Evolutionary conservation across 2,329 filamentous ascomycete genomes (phyloP).

Genomic region (Pseudogymnoascus sp.): DNA sequence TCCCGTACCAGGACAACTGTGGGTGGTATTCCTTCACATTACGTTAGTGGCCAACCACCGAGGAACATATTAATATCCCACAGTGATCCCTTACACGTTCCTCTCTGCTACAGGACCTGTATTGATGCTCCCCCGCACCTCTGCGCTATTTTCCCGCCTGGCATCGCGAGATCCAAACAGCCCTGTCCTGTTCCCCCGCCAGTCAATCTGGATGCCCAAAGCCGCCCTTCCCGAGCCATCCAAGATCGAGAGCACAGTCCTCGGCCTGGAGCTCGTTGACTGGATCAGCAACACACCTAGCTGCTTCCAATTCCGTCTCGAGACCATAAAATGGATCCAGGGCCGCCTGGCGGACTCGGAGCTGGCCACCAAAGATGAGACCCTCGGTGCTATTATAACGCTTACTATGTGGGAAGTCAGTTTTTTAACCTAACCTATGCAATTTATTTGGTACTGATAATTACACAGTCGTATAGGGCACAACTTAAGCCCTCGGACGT

Average conservation of each 20-base stretch:
- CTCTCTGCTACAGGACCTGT: not conserved
- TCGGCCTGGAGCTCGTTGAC: constrained; percentile 11
- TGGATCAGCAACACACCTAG: constrained; percentile 16
- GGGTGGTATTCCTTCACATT: not conserved
- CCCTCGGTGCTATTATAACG: constrained; percentile 17
- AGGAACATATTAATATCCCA: not conserved
- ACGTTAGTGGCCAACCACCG: not conserved
- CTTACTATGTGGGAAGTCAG: constrained; percentile 19
- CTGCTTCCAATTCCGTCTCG: constrained; percentile 16
- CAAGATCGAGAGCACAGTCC: constrained; percentile 13
- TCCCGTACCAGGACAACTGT: not conserved
- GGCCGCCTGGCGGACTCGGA: constrained; percentile 11
- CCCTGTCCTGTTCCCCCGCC: constrained; percentile 14
- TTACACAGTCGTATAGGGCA: constrained; percentile 13
- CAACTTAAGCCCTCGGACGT: constrained; percentile 15
- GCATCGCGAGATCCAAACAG: constrained; percentile 23
- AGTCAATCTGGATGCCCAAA: constrained; percentile 18
- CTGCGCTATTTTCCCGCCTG: not conserved
- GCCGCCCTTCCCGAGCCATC: constrained; percentile 13
- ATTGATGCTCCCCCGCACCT: not conserved
- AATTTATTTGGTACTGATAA: not conserved
- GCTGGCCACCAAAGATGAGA: constrained; percentile 12
- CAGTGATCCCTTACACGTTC: constrained; percentile 1
- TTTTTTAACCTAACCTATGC: constrained; percentile 4
- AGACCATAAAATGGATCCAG: constrained; percentile 17